Base-by-base conservation (phyloP, 1,284 basidiomycete species). In the Cystobasidium pallidum region DNA sequence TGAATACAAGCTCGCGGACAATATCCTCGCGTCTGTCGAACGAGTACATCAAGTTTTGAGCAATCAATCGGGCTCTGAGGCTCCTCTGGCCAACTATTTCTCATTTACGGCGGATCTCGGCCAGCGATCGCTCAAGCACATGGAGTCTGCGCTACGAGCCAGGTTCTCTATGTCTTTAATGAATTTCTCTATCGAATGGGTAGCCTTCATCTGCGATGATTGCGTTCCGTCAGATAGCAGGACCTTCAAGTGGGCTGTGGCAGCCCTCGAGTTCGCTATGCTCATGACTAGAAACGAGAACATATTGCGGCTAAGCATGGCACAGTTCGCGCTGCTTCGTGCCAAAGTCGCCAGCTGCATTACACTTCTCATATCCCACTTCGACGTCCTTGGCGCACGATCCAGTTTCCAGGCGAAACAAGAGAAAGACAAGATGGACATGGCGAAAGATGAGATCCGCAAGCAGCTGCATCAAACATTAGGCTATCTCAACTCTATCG, bases 181-280 rank as follows among this genome's bases (percentile, higher is more conserved):
- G 81, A 88, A 88, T 74, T 86, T 96, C 52, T 91, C 93, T 1
- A 96, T 97, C 77, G 90, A 91, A 24, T 99, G 96, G 96, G 92
- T 99, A 30, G 89, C 92, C 30, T 99, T 99, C 83, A 96, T 99
- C 75, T 97, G 93, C 81, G 94, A 98, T 80, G 92, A 95, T 78
- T 99, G 96, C 82, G 91, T 97, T 78, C 92, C 94, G 1, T 91
- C 92, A 54, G 95, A 99, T 80, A 88, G 93, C 74, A 92, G 91
- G 81, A 99, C 94, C 0, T 99, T 99, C 86, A 90, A 92, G 80
- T 99, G 95, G 94, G 95, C 96, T 0, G 94, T 99, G 66, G 91
- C 91, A 66, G 94, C 96, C 3, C 86, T 99, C 21, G 93, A 97
- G 79, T 98, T 96, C 79, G 91, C 94, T 2, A 88, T 94, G 77